Evolutionary conservation across 805 yeast species (phyloP).

Genomic region (Candida multigemmis): DNA sequence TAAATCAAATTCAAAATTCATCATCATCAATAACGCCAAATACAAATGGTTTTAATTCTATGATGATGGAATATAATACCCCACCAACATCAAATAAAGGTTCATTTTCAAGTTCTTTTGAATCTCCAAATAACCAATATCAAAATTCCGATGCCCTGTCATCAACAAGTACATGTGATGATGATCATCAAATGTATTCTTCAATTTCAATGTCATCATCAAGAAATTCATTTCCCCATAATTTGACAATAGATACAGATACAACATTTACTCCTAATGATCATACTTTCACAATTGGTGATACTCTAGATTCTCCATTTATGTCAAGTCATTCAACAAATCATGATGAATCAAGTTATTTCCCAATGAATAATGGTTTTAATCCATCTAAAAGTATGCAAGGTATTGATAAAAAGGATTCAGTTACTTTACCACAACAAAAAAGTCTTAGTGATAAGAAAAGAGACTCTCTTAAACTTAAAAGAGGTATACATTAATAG

Average conservation of each 20-base stretch:
- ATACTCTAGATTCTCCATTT: constrained; percentile 31
- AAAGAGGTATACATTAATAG: constrained; percentile 33
- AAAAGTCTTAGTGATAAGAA: constrained; percentile 34
- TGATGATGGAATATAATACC: constrained; percentile 34
- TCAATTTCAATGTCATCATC: constrained; percentile 14
- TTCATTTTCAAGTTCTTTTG: constrained; percentile 17
- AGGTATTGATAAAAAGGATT: constrained; percentile 1
- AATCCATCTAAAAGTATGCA: too few species aligned
- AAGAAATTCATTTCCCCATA: constrained; percentile 18
- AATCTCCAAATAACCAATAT: constrained; percentile 6
- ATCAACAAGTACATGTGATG: constrained; percentile 8
- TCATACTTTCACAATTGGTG: constrained; percentile 9
- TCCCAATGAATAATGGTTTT: too few species aligned
- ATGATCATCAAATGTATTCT: constrained; percentile 18
- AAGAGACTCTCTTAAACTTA: constrained; percentile 34
- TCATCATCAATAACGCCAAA: constrained; percentile 4
- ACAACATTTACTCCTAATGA: constrained; percentile 16
- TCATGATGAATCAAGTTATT: too few species aligned
- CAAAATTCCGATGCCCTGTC: constrained; percentile 4
- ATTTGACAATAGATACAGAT: constrained; percentile 31
- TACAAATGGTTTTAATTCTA: constrained; percentile 19
- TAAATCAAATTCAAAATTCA: neutral
- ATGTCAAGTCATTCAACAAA: too few species aligned
- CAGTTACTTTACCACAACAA: constrained; percentile 17
- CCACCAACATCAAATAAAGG: constrained; percentile 28